These are phyloP conservation scores for Rasamsonia emersonii DNA, from an alignment of 2,329 filamentous ascomycete genomes.

Conservation along the genomic window DNA sequence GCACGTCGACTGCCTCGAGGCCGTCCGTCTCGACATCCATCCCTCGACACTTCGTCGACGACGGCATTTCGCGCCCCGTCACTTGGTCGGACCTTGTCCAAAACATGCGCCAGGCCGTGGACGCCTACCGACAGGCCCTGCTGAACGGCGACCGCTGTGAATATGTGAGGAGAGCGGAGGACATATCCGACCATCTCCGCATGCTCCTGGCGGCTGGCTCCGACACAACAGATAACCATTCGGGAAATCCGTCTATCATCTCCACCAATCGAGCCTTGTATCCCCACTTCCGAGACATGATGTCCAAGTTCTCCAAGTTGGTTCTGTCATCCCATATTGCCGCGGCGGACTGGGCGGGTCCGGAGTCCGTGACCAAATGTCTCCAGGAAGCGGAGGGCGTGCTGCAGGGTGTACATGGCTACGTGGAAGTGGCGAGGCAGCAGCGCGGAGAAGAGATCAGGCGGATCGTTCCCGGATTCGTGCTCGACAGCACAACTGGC, in stretches of 20 bases:
- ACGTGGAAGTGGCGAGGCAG: conserved; percentile 88
- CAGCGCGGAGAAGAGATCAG: conserved; percentile 90
- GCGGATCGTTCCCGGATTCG: conserved; percentile 86
- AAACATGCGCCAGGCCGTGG: conserved; percentile 86
- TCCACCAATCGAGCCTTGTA: conserved; percentile 96
- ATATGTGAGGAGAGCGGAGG: conserved; percentile 89
- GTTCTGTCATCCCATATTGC: conserved; percentile 97
- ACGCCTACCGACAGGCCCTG: conserved; percentile 84
- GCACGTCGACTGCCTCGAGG: neutral
- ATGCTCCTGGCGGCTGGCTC: conserved; percentile 91
- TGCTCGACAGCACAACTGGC: conserved; percentile 72
- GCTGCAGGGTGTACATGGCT: conserved; percentile 85
- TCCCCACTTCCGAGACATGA: conserved; percentile 96
- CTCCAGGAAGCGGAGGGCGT: conserved; percentile 96
- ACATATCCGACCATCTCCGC: conserved; percentile 93
- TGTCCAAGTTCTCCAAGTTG: conserved; percentile 99
- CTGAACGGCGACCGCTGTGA: conserved; percentile 74
- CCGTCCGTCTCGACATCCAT: conserved; percentile 41
- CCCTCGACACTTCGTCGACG: conserved; percentile 82
- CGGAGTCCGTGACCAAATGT: conserved; percentile 90
- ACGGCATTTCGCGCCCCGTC: conserved; percentile 67
- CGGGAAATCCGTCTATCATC: conserved; percentile 97
- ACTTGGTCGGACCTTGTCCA: conserved; percentile 86
- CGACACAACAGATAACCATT: conserved; percentile 96
- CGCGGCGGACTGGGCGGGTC: conserved; percentile 87